Conservation (phyloP, 2,329 filamentous ascomycete genomes). For the Monilinia polystroma region DNA sequence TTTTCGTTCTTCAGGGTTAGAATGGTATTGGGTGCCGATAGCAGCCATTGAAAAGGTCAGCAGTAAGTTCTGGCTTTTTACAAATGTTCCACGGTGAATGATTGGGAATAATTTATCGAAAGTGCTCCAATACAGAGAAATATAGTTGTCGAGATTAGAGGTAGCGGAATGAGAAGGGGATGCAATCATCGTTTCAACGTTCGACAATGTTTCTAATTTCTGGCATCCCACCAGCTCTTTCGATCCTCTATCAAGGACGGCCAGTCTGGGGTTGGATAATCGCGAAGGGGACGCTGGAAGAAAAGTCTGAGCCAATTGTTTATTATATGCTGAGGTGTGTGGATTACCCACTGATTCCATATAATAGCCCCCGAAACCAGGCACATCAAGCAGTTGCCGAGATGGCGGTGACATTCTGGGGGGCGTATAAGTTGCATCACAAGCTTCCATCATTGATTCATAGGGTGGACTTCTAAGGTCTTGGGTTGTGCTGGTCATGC, state of each 20-base stretch:
- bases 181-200: constrained; percentile 23
- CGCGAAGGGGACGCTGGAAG: constrained; percentile 35
- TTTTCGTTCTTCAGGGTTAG: constrained; percentile 33
- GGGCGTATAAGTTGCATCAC: constrained; percentile 34
- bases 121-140: constrained; percentile 36
- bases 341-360: constrained; percentile 42
- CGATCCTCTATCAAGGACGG: constrained; percentile 31
- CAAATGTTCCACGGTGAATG: constrained; percentile 36
- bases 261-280: constrained; percentile 36
- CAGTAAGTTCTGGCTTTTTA: constrained; percentile 29
- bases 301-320: constrained; percentile 38
- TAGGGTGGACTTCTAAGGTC: constrained; percentile 34
- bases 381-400: constrained; percentile 36
- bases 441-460: constrained; percentile 33
- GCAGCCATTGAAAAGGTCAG: constrained; percentile 37
- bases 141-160: constrained; percentile 32
- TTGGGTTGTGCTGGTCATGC: constrained; percentile 28
- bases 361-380: constrained; percentile 32
- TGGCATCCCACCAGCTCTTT: constrained; percentile 30
- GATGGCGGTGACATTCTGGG: constrained; percentile 34
- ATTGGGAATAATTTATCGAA: constrained; percentile 36
- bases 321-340: constrained; percentile 37
- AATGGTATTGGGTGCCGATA: constrained; percentile 39
- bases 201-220: constrained; percentile 29
- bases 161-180: constrained; percentile 26